Base-by-base conservation (phyloP, 495 filamentous ascomycete genomes). In the Aspergillus bridgeri region DNA sequence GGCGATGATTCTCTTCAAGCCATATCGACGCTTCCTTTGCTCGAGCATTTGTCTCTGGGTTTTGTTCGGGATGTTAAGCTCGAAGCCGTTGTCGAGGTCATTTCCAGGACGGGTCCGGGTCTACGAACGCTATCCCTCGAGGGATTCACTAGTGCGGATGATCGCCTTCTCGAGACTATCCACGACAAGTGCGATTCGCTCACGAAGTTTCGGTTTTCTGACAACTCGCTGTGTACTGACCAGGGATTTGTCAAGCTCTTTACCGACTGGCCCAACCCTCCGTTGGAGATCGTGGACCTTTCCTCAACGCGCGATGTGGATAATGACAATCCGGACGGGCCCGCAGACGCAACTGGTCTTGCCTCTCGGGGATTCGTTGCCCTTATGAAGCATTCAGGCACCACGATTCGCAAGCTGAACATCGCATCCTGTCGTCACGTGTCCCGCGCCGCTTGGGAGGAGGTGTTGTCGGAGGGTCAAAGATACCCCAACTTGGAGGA, bases 361-460 rank as follows among this genome's bases (percentile, higher is more conserved):
- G 89, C 85, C 46, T 86, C 84, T 9, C 66, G 77, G 42, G 90
- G 89, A 0, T 92, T 97, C 69, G 62, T 78, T 48, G 87, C 90
- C 2, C 69, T 96, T 51, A 96, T 97, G 89, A 72, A 72, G n/a
- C 92, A 96, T 65, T 96, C 91, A 0, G 88, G 89, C 42, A 60
- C 66, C 7, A 70, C 63, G 9, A 71, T 96, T 1, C 70, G 79
- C 56, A 72, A 78, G 18, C 72, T 97, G 19, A 86, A 93, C 61
- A 77, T 96, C 24, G 75, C 86, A 15, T 90, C 85, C 7, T 96
- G 91, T 65, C 85, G 91, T 21, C 86, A 94, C 64, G 89, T 97
- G 51, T 79, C 79, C 6, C 73, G 75, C 48, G 75, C 79, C 19
- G 83, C 87, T 0, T 90, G 93, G 55, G 82, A 87, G 53, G 76